These are phyloP conservation scores for Heteromeles arbutifolia DNA, from an alignment of 306 rosid genomes.

Conservation along the genomic window DNA sequence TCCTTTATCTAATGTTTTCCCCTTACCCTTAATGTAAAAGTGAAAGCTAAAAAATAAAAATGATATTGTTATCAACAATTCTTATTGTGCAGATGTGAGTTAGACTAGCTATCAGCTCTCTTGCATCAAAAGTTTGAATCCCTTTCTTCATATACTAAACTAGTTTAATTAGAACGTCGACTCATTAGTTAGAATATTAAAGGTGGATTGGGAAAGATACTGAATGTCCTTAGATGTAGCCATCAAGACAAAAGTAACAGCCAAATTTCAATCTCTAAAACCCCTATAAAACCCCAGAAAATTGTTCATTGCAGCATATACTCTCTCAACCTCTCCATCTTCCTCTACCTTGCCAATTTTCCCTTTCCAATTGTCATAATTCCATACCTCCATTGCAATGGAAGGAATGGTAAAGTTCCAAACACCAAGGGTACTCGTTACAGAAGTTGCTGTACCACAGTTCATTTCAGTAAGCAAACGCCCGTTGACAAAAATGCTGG, in stretches of 20 bases:
- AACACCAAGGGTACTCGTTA: slow-evolving; percentile 14
- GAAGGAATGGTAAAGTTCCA: neutral
- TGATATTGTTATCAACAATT: too few relatives aligned
- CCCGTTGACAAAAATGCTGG: slow-evolving; percentile 28
- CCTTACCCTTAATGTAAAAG: too few relatives aligned
- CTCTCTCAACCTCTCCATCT: neutral
- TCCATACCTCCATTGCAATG: neutral
- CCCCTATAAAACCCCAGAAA: neutral
- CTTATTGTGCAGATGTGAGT: too few relatives aligned
- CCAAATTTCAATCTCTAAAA: neutral
- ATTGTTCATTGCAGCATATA: neutral
- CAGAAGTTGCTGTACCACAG: slow-evolving; percentile 50
- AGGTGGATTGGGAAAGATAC: neutral
- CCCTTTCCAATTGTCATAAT: neutral
- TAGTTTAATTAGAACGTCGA: too few relatives aligned
- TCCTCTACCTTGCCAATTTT: neutral
- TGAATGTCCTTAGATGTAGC: neutral
- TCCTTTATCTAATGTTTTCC: too few relatives aligned
- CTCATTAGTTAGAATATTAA: neutral
- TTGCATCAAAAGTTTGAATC: too few relatives aligned
- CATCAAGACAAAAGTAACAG: neutral
- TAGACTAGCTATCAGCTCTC: too few relatives aligned
- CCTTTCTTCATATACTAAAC: too few relatives aligned
- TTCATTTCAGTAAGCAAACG: slow-evolving; percentile 20
- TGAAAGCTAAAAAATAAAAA: too few relatives aligned